Evolutionary conservation across 2,329 filamentous ascomycete genomes (phyloP).

Genomic region (Nemania sp.): DNA sequence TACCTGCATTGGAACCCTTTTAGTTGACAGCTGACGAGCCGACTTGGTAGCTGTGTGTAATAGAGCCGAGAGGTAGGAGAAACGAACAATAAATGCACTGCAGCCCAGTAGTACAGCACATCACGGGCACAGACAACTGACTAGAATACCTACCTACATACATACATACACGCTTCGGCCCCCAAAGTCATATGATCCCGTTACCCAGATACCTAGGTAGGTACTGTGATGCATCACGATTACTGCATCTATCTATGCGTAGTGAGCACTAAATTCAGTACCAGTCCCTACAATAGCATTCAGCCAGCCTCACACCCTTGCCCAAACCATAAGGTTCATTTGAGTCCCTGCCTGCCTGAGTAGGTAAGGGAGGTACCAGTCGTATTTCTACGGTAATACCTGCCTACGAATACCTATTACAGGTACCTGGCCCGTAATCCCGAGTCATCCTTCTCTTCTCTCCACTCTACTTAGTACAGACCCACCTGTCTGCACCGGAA

Average conservation of each 20-base stretch:
- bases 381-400: not conserved
- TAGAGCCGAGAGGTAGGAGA: not conserved
- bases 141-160: too few species aligned
- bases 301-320: slow-evolving; percentile 10
- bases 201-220: too few species aligned
- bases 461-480: slow-evolving; percentile 4
- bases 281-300: not conserved
- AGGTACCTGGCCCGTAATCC: slow-evolving; percentile 4
- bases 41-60: not conserved
- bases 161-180: too few species aligned
- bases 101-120: too few species aligned
- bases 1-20: too few species aligned
- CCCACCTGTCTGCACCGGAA: not conserved
- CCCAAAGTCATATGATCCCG: not conserved
- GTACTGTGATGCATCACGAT: not conserved
- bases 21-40: not conserved
- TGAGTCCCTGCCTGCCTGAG: not conserved
- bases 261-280: slow-evolving; percentile 4
- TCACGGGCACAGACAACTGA: too few species aligned
- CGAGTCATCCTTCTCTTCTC: slow-evolving; percentile 24
- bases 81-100: too few species aligned
- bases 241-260: not conserved
- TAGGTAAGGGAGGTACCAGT: too few species aligned
- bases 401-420: not conserved
- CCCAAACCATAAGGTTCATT: slow-evolving; percentile 4